phyloP scores from a whole-genome alignment of 106 monocot species.

The Triglochin maritima region DNA sequence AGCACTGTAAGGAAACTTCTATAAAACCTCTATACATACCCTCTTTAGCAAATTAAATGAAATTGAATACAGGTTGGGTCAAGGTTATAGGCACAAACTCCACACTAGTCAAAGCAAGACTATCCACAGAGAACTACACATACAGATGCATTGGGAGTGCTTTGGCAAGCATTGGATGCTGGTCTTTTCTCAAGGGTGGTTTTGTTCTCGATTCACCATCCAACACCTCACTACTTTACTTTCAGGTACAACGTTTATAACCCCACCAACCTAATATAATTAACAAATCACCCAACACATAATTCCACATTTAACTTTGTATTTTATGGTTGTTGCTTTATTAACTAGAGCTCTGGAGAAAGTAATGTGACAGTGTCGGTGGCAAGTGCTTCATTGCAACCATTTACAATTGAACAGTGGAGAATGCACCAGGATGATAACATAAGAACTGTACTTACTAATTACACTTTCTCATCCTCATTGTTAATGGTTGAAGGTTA shows the following conservation, averaged over 20 bases:
- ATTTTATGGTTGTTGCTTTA: not conserved
- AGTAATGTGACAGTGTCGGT: slow-evolving; percentile 32
- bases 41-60: too few species aligned
- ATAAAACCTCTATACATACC: too few species aligned
- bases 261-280: not conserved
- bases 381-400: slow-evolving; percentile 59
- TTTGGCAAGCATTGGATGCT: slow-evolving; percentile 49
- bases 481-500: not conserved
- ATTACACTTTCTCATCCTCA: not conserved
- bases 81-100: slow-evolving; percentile 42
- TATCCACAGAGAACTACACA: slow-evolving; percentile 37
- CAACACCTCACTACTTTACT: slow-evolving; percentile 47
- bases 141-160: slow-evolving; percentile 66
- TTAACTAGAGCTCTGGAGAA: slow-evolving; percentile 21
- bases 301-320: not conserved
- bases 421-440: slow-evolving; percentile 44
- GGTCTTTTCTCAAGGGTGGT: slow-evolving; percentile 93
- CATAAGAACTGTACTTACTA: slow-evolving; percentile 44
- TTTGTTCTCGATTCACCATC: slow-evolving; percentile 62
- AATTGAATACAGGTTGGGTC: slow-evolving; percentile 53
- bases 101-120: slow-evolving; percentile 50
- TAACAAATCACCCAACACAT: not conserved
- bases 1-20: too few species aligned
- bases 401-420: slow-evolving; percentile 77
- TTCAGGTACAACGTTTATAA: slow-evolving; percentile 33